Base-by-base conservation (phyloP, 2,329 filamentous ascomycete species). In the Pyrenophora teres region DNA sequence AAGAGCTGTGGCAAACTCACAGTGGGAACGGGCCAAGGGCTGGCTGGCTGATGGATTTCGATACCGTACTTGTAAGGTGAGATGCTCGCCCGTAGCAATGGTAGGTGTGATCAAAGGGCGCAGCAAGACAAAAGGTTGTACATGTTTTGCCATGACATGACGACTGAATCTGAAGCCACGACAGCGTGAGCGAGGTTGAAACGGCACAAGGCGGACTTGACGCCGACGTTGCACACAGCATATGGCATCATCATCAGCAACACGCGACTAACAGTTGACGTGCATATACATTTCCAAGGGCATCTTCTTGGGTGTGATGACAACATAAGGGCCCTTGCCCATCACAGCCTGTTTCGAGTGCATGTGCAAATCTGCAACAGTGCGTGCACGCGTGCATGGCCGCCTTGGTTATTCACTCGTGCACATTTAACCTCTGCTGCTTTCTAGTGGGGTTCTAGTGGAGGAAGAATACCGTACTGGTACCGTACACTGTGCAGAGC, bases 381-480 rank as follows among this genome's bases (percentile, higher is more conserved):
- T 19, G 5, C 19, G 19, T 19, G 19, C 19, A 19, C 19, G 3
- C 19, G 19, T 19, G 19, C 19, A 19, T 5, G 3, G 51, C 36
- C 43, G n/a, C n/a, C n/a, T n/a, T n/a, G n/a, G n/a, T 31, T 46
- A 52, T 43, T 49, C 47, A 52, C 3, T 49, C 48, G 40, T 63
- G 60, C 44, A 40, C 27, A 30, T 12, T 30, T 12, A 57, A 62
- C 64, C 54, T 54, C 38, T 59, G 56, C 48, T 54, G 50, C 43
- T 50, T 62, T 59, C 59, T 60, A 63, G 57, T 57, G 46, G 57
- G 43, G 47, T 65, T 62, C 58, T 55, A 60, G 60, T 63, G 58
- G 61, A 57, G 54, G 54, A 50, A 46, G 44, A 50, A 56, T 47
- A 41, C 13, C 27, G 25, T 9, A 23, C 21, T 23, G n/a, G 21